phyloP scores from a whole-genome alignment of 495 filamentous ascomycete genomes.

The Astrocystis sublimbata region DNA sequence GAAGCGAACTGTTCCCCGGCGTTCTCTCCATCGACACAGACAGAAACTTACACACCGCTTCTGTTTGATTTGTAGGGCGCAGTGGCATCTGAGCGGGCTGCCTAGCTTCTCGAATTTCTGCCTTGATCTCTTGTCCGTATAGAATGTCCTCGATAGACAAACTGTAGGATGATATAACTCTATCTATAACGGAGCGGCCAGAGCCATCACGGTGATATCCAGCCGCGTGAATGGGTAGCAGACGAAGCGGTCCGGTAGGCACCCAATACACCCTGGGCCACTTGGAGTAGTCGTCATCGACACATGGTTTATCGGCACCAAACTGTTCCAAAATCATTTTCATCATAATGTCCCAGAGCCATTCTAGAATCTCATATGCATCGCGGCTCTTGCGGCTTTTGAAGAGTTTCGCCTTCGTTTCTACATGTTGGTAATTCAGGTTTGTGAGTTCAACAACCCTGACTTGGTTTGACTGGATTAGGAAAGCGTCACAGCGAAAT shows the following conservation, averaged over 20 bases:
- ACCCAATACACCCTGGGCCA: not conserved
- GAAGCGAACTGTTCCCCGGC: not conserved
- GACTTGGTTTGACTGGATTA: not conserved
- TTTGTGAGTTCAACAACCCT: not conserved
- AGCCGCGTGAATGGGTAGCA: not conserved
- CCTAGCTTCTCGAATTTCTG: not conserved
- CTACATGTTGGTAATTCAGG: too few relatives aligned
- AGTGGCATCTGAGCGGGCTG: not conserved
- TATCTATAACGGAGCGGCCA: not conserved
- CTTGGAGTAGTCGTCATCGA: too few relatives aligned
- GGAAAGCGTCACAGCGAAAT: not conserved
- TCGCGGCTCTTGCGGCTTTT: not conserved
- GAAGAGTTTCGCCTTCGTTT: too few relatives aligned
- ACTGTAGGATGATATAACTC: not conserved
- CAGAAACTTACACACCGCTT: too few relatives aligned
- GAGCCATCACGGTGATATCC: not conserved
- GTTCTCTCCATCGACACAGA: not conserved
- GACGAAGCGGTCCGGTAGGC: not conserved
- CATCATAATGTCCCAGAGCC: not conserved
- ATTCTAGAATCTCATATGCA: not conserved
- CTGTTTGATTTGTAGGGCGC: not conserved
- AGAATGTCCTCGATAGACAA: too few relatives aligned
- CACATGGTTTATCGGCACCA: too few relatives aligned
- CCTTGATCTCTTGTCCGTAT: too few relatives aligned
- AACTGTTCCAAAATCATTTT: not conserved